Evolutionary conservation across 2,329 filamentous ascomycete species (phyloP), one percentile per base, ranked within the genome.

Genomic region (Beauveria rudraprayagi): DNA sequence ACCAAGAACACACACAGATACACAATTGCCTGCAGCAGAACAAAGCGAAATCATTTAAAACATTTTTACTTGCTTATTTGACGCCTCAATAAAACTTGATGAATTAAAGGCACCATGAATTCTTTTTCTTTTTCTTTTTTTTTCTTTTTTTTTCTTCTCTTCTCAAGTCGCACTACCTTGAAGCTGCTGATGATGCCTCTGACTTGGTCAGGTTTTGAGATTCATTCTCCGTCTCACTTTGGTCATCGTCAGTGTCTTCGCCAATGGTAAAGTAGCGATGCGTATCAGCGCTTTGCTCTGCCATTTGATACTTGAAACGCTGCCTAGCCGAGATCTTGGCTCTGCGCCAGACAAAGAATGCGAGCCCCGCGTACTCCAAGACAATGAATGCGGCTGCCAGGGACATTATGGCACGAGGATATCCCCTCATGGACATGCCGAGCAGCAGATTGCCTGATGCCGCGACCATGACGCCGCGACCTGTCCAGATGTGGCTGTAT

Each of bases 401-500:
- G 19, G n/a, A 43, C 24, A 47, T 37, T 7, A 46, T 22, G 30
- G 30, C 43, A 11, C 54, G 48, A 5, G 54, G 10, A 4, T 57
- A 61, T 2, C 53, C 59, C 16, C 46, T 43, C 59, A 63, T 50
- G 26, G 30, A 28, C 63, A 44, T 60, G 8, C 57, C 57, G 16
- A 60, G 57, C 14, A 60, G 37, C 11, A 60, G 11, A 22, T 60
- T 60, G n/a, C 40, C 34, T 2, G 34, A 43, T 8, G 57, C 57
- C 2, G 56, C 61, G 16, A 56, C 11, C 30, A 67, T 55, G 8
- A 64, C 22, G 3, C 44, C 14, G 17, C 63, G 60, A 3, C 65
- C 65, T 9, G 63, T 61, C 28, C 61, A 62, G 22, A 67, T 50
- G 5, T 58, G 56, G 22, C 44, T 22, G 16, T 58, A 17, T 41